Conservation (phyloP, 495 filamentous ascomycete genomes). For the Daldinia caldariorum region DNA sequence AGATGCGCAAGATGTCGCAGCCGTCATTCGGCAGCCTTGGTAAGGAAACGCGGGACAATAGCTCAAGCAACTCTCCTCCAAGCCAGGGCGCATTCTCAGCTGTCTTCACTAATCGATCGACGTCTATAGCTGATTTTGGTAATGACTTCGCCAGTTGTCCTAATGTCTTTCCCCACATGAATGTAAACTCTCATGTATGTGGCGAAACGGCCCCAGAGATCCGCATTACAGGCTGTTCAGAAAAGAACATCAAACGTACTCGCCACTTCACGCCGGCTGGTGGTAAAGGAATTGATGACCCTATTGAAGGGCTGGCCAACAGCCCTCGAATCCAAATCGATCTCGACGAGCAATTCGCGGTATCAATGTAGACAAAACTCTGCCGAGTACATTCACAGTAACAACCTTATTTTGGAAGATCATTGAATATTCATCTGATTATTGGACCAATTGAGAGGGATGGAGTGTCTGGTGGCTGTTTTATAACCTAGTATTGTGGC, state of each 20-base stretch:
- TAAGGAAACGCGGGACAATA: constrained; percentile 39
- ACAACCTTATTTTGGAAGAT: constrained; percentile 17
- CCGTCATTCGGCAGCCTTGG: constrained; percentile 41
- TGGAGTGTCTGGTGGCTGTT: neutral
- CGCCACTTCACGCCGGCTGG: constrained; percentile 58
- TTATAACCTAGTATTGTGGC: constrained; percentile 27
- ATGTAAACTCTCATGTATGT: constrained; percentile 22
- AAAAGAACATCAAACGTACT: constrained; percentile 51
- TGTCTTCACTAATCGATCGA: constrained; percentile 41
- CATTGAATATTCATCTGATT: constrained; percentile 43
- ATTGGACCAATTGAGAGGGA: constrained; percentile 30
- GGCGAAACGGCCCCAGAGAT: constrained; percentile 22
- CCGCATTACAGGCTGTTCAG: constrained; percentile 28
- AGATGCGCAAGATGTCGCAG: constrained; percentile 52
- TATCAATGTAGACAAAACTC: constrained; percentile 20
- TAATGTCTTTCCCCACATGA: constrained; percentile 35
- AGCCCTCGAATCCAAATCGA: constrained; percentile 47
- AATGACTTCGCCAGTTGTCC: constrained; percentile 40
- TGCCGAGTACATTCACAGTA: neutral
- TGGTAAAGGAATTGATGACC: constrained; percentile 53
- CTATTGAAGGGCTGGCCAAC: constrained; percentile 49
- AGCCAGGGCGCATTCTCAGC: constrained; percentile 43
- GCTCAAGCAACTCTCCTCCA: constrained; percentile 40
- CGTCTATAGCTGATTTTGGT: constrained; percentile 42
- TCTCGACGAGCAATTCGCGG: constrained; percentile 32